Conservation (phyloP, 2,329 filamentous ascomycete genomes). For the Simplicillium sp. region DNA sequence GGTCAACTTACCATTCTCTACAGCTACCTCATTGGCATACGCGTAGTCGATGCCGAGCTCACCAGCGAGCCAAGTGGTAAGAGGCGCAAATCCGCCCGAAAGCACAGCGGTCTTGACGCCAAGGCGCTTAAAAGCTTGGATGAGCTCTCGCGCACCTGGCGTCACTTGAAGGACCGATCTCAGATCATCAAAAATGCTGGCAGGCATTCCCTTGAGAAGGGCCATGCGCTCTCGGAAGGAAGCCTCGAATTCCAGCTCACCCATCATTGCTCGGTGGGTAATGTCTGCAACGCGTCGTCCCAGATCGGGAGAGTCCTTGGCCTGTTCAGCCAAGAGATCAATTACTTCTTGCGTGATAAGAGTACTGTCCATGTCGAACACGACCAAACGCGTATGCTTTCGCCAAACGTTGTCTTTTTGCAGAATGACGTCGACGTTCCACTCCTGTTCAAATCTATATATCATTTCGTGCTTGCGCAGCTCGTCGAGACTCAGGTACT, state of each 20-base stretch:
- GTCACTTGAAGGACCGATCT: slow-evolving; percentile 71
- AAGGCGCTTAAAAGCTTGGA: slow-evolving; percentile 63
- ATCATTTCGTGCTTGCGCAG: slow-evolving; percentile 73
- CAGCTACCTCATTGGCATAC: slow-evolving; percentile 73
- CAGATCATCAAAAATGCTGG: slow-evolving; percentile 69
- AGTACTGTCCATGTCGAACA: slow-evolving; percentile 99
- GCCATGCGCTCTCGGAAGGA: slow-evolving; percentile 74
- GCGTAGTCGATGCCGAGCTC: slow-evolving; percentile 81
- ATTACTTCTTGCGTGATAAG: slow-evolving; percentile 97
- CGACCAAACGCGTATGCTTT: slow-evolving; percentile 73
- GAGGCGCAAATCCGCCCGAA: slow-evolving; percentile 82
- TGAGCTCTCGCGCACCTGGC: slow-evolving; percentile 65
- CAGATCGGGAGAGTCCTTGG: slow-evolving; percentile 60
- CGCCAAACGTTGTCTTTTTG: slow-evolving; percentile 67
- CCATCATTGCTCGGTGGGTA: slow-evolving; percentile 89
- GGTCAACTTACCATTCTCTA: slow-evolving; percentile 53
- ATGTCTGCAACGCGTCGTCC: slow-evolving; percentile 77
- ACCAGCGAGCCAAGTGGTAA: slow-evolving; percentile 77
- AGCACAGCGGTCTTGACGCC: slow-evolving; percentile 85
- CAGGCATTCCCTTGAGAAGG: slow-evolving; percentile 72
- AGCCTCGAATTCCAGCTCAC: slow-evolving; percentile 83
- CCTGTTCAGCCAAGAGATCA: slow-evolving; percentile 79
- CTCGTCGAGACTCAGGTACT: slow-evolving; percentile 58
- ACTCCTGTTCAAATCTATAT: slow-evolving; percentile 77
- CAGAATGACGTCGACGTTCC: slow-evolving; percentile 78